phyloP scores from a whole-genome alignment of 768 basidiomycete genomes.

The Rhodotorula babjevae region DNA sequence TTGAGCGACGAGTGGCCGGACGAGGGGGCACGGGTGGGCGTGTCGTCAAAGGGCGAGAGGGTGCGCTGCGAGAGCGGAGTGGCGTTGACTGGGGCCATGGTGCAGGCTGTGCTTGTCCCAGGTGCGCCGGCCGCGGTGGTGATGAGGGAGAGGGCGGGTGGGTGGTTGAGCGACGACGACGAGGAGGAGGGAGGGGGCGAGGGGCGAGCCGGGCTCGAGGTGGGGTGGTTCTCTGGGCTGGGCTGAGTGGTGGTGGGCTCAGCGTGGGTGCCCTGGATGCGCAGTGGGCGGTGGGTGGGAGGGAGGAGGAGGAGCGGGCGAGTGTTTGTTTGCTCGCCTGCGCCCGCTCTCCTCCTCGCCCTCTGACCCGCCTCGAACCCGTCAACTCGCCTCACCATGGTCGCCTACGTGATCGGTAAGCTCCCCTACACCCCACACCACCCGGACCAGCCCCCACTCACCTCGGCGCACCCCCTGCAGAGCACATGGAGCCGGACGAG shows the following conservation, averaged over 20 bases:
- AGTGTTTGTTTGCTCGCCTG: background rate
- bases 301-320: no score
- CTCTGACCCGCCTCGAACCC: no score
- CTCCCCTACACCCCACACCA: no score
- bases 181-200: background rate
- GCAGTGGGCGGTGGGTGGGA: no score
- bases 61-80: background rate
- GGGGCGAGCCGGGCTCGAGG: background rate
- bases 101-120: background rate
- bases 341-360: no score
- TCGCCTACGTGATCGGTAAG: conserved; percentile 41
- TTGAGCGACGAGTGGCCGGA: conserved; percentile 10
- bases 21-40: conserved; percentile 28
- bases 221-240: background rate
- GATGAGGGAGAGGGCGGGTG: background rate
- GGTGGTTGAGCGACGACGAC: background rate
- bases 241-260: no score
- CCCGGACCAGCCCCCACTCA: no score
- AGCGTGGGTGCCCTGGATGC: no score
- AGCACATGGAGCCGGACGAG: conserved; percentile 95
- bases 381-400: conserved; percentile 15
- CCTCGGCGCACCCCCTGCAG: conserved; percentile 48
- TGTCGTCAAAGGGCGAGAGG: background rate
- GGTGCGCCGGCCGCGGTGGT: background rate
- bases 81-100: background rate